phyloP scores from a whole-genome alignment of 768 basidiomycete species.

The Pseudohyphozyma bogoriensis region DNA sequence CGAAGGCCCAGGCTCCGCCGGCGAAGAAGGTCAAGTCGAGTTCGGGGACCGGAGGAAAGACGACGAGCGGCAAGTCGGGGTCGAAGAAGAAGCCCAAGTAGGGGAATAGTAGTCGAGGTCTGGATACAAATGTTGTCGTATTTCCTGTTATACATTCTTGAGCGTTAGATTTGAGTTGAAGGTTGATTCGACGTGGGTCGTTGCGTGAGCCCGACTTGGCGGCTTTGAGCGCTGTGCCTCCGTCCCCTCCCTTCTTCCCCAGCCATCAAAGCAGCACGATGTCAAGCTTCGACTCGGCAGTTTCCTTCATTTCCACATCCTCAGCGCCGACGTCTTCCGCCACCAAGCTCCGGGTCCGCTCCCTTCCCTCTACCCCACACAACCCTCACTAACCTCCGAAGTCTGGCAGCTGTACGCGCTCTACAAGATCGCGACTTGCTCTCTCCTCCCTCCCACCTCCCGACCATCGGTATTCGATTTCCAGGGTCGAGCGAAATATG shows the following conservation, averaged over 20 bases:
- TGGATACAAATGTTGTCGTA: too few species aligned
- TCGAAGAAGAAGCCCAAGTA: constrained; percentile 7
- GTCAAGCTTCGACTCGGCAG: neutral
- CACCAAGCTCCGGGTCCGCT: neutral
- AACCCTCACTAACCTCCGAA: too few species aligned
- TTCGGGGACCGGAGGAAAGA: neutral
- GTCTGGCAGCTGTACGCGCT: constrained; percentile 19
- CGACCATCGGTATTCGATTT: constrained; percentile 16
- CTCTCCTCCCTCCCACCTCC: neutral
- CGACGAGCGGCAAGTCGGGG: neutral
- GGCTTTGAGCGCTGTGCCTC: too few species aligned
- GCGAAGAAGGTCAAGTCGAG: too few species aligned
- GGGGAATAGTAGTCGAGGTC: too few species aligned
- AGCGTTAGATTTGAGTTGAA: too few species aligned
- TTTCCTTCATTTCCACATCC: neutral
- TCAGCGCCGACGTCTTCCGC: neutral
- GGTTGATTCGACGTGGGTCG: too few species aligned
- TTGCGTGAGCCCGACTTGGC: too few species aligned
- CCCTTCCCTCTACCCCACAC: too few species aligned
- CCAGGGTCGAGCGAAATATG: constrained; percentile 17
- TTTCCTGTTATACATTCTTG: too few species aligned
- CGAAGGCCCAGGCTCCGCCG: neutral
- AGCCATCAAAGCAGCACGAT: neutral
- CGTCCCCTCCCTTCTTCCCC: neutral
- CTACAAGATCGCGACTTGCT: constrained; percentile 14